phyloP scores from a whole-genome alignment of 2,329 filamentous ascomycete genomes.

The Fusarium sp. region DNA sequence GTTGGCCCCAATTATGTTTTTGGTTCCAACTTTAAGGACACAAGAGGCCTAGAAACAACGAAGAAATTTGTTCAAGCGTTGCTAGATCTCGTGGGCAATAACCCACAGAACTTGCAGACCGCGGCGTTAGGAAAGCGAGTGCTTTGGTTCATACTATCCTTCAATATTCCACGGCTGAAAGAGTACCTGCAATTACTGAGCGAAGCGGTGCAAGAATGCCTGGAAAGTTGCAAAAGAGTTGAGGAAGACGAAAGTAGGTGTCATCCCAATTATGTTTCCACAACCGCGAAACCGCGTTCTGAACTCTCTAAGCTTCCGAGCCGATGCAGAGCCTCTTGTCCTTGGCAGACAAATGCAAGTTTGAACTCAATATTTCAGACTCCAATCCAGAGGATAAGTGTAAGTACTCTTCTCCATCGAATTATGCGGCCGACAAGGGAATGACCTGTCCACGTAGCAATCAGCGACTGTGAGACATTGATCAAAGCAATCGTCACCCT shows the following conservation, averaged over 20 bases:
- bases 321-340: neutral
- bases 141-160: conserved; percentile 15
- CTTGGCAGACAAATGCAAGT: neutral
- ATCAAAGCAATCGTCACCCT: conserved; percentile 27
- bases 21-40: neutral
- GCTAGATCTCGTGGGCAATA: neutral
- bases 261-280: no score
- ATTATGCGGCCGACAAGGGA: neutral
- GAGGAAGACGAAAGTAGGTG: neutral
- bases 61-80: neutral
- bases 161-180: neutral
- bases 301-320: neutral
- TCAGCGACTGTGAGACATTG: conserved; percentile 30
- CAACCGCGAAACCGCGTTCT: neutral
- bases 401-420: neutral
- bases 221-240: neutral
- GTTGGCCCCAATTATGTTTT: neutral
- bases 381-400: neutral
- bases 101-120: conserved; percentile 4
- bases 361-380: neutral
- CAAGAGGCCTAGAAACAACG: neutral
- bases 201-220: neutral
- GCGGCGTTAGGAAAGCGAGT: conserved; percentile 22
- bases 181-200: neutral
- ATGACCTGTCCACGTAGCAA: conserved; percentile 4